Base-by-base conservation (phyloP, 495 filamentous ascomycete species). In the Trichoderma reesei region DNA sequence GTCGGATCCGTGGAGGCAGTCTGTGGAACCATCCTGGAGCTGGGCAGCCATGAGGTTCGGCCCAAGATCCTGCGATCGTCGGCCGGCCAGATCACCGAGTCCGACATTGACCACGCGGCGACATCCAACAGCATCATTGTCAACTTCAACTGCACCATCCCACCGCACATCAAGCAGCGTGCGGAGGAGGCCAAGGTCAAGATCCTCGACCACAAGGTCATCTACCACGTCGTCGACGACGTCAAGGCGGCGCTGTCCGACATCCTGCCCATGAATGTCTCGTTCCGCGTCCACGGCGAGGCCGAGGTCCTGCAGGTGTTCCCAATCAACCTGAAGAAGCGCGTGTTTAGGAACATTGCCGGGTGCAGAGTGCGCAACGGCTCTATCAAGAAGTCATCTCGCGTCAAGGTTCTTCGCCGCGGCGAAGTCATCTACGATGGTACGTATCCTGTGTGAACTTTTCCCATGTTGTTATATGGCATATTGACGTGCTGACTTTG, bases 1-100 rank as follows among this genome's bases (percentile, higher is more conserved):
- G 85, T 85, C 63, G 94, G 94, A 10, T 96, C 92, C 1, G 92
- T 91, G 7, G 94, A 99, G 73, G 94, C 94, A 5, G 88, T 97
- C 8, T 73, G 87, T 61, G 87, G 89, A 61, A 82, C 87, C 14
- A 78, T 98, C 65, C 76, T 83, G 26, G 81, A 85, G 63, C 75
- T 96, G 61, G 91, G 93, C 37, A 96, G 88, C 77, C 83, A 90
- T 67, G 90, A 96, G 70, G 86, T 98, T 18, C 82, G 77, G 16
- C 83, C 91, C 14, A 84, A 87, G 54, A 82, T 99, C 59, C 81
- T 98, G 18, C 85, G 88, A 33, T 86, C 86, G 2, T 83, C 81
- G 11, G 88, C 96, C 20, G 95, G 95, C 0, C 82, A 87, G 26
- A 80, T 97, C 41, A 82, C 79, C 62, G 90, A 96, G 72, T 96